Evolutionary conservation across 1,284 basidiomycete species (phyloP), one percentile per base, ranked within the genome.

Genomic region (Puccinia brachypodii): DNA sequence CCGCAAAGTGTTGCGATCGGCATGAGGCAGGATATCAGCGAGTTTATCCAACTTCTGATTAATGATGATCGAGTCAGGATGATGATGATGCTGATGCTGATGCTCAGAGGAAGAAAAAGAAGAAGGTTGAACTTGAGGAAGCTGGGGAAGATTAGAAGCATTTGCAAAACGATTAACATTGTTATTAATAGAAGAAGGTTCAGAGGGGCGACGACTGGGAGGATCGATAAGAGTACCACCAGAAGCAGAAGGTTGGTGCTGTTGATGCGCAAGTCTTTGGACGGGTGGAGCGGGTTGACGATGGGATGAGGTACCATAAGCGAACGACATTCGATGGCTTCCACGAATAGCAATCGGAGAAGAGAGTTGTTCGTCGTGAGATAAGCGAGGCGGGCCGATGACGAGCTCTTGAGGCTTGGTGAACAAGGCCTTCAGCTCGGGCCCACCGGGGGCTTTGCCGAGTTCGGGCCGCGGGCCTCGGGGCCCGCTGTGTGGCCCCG

Each of bases 1-100:
- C 11, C 36, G 28, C 7, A 79, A 38, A 9, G n/a, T 2, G 11
- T 3, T 9, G 3, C 38, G 44, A 25, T 58, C 44, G 28, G 77
- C 77, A 3, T 40, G 9, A 14, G 77, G 77, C 16, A 79, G 44
- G n/a, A 79, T 69, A 36, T 71, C 56, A 8, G 53, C 13, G 3
- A 79, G n/a, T 31, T 69, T 79, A 19, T 69, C 66, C 6, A 79
- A 19, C 44, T 72, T 71, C 3, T 16, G 28, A 0, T 75, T 22
- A 6, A 79, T 2, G 22, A 68, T 40, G 36, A 60, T 75, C 40
- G 19, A 13, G 40, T 75, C 33, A 8, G 22, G 7, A 22, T 3
- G 38, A 19, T 38, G 62, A 28, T 38, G 11, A 9, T 7, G 38
- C 36, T n/a, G 19, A n/a, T 13, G 9, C 19, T n/a, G n/a, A n/a